Percentiles rank a stretch among this genome's conserved stretches.
These are phyloP conservation scores for Silene noctiflora DNA, from an alignment of 179 eudicot genomes.

Conservation along the genomic window DNA sequence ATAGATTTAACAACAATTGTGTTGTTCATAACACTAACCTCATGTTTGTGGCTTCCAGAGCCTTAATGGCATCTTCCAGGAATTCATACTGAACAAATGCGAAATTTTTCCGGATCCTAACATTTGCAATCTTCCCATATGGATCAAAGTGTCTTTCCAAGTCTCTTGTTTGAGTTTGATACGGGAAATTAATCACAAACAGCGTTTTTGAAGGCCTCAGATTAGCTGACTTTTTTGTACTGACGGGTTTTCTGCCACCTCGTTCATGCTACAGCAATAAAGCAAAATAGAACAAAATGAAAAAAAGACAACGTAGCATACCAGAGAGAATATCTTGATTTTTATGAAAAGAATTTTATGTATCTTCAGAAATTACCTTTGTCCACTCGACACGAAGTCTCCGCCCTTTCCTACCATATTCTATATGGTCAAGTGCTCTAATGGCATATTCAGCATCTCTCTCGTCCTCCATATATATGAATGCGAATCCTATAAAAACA, in stretches of 20 bases:
- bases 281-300: background rate
- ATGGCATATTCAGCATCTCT: conserved; percentile 85
- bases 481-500: conserved; percentile 53
- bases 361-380: conserved; percentile 41
- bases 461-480: conserved; percentile 68
- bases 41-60: conserved; percentile 67
- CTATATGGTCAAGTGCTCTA: conserved; percentile 57
- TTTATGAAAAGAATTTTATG: background rate
- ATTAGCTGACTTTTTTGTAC: conserved; percentile 46
- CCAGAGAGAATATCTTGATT: background rate
- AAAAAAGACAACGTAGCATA: background rate
- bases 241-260: conserved; percentile 41
- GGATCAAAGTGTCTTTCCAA: conserved; percentile 73
- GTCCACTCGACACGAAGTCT: conserved; percentile 90
- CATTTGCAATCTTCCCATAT: conserved; percentile 65
- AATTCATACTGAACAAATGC: conserved; percentile 65
- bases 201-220: conserved; percentile 64
- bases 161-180: conserved; percentile 58
- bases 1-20: background rate
- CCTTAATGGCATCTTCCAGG: conserved; percentile 72
- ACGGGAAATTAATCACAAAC: conserved; percentile 73
- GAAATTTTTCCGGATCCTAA: conserved; percentile 71
- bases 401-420: conserved; percentile 79
- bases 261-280: conserved; percentile 58
- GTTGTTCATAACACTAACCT: conserved; percentile 34